A percentile compares a stretch with the other conserved stretches of the same genome.
Conservation (phyloP, 176 grass and related monocot species). For the Aegilops longissima region DNA sequence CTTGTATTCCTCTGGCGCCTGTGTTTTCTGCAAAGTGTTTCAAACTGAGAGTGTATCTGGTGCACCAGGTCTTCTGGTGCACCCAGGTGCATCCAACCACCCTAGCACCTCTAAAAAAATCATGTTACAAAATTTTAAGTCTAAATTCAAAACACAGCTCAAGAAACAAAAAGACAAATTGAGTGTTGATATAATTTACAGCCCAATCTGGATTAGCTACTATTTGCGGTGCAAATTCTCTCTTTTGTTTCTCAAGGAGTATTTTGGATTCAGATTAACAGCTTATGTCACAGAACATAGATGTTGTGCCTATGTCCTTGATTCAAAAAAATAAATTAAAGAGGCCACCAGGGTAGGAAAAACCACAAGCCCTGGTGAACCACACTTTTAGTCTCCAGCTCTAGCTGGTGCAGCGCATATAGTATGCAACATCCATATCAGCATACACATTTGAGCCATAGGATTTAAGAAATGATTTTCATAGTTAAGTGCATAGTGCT, state of each 20-base stretch:
- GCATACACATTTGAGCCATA: not conserved
- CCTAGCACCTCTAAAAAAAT: not conserved
- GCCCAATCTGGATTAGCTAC: not conserved
- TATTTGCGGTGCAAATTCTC: not conserved
- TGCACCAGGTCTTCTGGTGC: not conserved
- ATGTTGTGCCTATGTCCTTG: not conserved
- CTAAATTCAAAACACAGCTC: not conserved
- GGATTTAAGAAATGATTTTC: not conserved
- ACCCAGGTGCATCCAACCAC: not conserved
- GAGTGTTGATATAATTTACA: not conserved
- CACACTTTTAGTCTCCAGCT: not conserved
- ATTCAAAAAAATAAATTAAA: not conserved
- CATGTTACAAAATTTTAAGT: not conserved
- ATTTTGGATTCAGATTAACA: not conserved
- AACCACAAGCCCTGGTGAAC: not conserved
- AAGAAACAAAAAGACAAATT: not conserved
- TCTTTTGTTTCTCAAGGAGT: not conserved
- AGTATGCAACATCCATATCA: not conserved
- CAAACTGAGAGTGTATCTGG: not conserved
- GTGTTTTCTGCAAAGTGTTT: not conserved
- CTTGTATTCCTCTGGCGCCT: not conserved
- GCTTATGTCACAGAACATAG: not conserved
- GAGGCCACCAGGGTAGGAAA: not conserved
- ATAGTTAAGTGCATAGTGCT: constrained; percentile 13
- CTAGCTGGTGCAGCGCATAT: not conserved